phyloP scores from a whole-genome alignment of 495 filamentous ascomycete genomes.

The Podospora conica region DNA sequence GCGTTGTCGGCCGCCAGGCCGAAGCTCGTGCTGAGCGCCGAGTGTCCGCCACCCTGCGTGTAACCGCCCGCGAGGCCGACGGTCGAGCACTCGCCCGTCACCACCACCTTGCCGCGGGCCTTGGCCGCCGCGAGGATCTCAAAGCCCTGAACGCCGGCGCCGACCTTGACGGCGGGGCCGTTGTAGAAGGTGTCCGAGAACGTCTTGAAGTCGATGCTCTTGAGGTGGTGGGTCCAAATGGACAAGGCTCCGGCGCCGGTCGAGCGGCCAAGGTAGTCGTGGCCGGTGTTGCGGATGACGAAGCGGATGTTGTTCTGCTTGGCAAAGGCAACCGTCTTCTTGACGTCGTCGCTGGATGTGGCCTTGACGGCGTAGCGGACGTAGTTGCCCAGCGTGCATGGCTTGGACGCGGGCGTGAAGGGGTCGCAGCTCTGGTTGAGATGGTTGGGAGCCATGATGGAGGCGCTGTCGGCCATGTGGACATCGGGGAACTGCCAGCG shows the following conservation, averaged over 20 bases:
- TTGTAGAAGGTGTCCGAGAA: slow-evolving; percentile 38
- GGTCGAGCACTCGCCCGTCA: slow-evolving; percentile 47
- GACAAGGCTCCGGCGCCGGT: slow-evolving; percentile 46
- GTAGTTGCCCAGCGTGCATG: slow-evolving; percentile 53
- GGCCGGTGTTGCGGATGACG: slow-evolving; percentile 45
- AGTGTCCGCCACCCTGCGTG: slow-evolving; percentile 58
- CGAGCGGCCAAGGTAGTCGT: slow-evolving; percentile 44
- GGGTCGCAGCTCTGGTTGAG: slow-evolving; percentile 39
- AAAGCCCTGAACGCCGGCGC: slow-evolving; percentile 52
- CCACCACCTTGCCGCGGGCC: slow-evolving; percentile 40
- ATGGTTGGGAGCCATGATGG: slow-evolving; percentile 41
- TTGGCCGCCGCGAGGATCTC: slow-evolving; percentile 45
- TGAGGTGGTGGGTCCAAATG: slow-evolving; percentile 50
- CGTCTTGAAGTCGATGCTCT: slow-evolving; percentile 38
- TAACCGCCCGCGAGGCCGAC: slow-evolving; percentile 51
- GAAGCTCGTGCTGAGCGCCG: slow-evolving; percentile 45
- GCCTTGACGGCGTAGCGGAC: slow-evolving; percentile 51
- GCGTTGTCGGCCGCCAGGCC: slow-evolving; percentile 58
- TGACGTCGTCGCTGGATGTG: slow-evolving; percentile 31
- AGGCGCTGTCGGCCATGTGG: slow-evolving; percentile 40
- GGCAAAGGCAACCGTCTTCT: slow-evolving; percentile 44
- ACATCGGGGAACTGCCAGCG: slow-evolving; percentile 26
- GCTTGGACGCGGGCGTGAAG: slow-evolving; percentile 18
- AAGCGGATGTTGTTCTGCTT: slow-evolving; percentile 37
- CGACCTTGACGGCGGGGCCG: slow-evolving; percentile 47